Percentiles rank a stretch among this genome's conserved stretches.
phyloP scores from a whole-genome alignment of 441 rosid genomes.

The Populus trichocarpa region DNA sequence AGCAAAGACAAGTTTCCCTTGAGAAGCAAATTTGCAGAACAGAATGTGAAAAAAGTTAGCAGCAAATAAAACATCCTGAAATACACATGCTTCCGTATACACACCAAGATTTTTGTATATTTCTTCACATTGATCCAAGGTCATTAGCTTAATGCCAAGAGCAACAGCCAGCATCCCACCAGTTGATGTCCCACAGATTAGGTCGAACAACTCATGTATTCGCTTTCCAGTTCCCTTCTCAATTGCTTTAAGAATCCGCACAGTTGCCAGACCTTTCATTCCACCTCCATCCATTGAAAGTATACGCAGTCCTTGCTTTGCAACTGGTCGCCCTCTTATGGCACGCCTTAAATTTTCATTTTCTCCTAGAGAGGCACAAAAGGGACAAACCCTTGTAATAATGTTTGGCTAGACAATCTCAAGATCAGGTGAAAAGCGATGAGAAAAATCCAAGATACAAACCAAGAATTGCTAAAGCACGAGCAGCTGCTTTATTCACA shows the following conservation, averaged over 20 bases:
- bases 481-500: slow-evolving; percentile 94
- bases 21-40: slow-evolving; percentile 25
- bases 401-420: slow-evolving; percentile 9
- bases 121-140: slow-evolving; percentile 86
- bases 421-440: neutral
- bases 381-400: slow-evolving; percentile 15
- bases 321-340: slow-evolving; percentile 79
- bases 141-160: slow-evolving; percentile 90
- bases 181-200: slow-evolving; percentile 97
- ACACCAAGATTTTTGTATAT: slow-evolving; percentile 95
- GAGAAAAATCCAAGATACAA: slow-evolving; percentile 24
- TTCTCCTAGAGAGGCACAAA: slow-evolving; percentile 62
- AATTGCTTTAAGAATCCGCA: slow-evolving; percentile 92
- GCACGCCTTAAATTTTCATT: slow-evolving; percentile 91
- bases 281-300: slow-evolving; percentile 99
- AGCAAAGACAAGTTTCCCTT: slow-evolving; percentile 98
- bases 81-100: slow-evolving; percentile 11
- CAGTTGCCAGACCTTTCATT: slow-evolving; percentile 98
- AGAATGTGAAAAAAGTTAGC: slow-evolving; percentile 11
- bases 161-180: slow-evolving; percentile 99
- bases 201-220: slow-evolving; percentile 96
- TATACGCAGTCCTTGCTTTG: slow-evolving; percentile 91
- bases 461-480: slow-evolving; percentile 99
- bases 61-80: slow-evolving; percentile 12
- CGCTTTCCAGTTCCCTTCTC: slow-evolving; percentile 93